Evolutionary conservation across 1,284 basidiomycete genomes (phyloP).

Genomic region (Apiotrichum veenhuisii): DNA sequence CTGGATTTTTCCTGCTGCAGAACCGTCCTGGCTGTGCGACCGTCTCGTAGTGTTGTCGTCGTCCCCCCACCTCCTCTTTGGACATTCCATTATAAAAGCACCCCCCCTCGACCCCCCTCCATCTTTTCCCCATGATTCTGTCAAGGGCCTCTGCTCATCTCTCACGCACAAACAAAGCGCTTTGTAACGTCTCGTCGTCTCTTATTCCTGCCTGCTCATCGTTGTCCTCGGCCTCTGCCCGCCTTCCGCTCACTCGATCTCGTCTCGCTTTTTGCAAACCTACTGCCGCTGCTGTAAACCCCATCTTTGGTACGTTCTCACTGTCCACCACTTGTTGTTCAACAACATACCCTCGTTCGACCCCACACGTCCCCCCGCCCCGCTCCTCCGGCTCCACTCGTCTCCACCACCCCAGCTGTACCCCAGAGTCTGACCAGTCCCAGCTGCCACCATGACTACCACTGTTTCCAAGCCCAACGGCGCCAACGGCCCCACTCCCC

Average conservation of each 20-base stretch:
- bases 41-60: no score
- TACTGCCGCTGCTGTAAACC: neutral
- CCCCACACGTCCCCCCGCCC: no score
- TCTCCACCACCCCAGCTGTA: no score
- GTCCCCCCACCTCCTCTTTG: neutral
- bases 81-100: conserved; percentile 1
- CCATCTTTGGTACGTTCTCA: neutral
- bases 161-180: neutral
- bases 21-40: no score
- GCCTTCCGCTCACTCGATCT: neutral
- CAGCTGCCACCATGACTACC: conserved; percentile 3
- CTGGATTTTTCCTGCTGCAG: no score
- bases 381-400: no score
- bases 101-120: neutral
- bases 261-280: neutral
- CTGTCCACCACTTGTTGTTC: no score
- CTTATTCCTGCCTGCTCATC: neutral
- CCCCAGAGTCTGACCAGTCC: neutral
- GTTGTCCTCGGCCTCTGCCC: neutral
- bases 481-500: conserved; percentile 14
- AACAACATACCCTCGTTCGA: no score
- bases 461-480: neutral
- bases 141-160: conserved; percentile 1
- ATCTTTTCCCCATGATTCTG: neutral
- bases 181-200: neutral